These are phyloP conservation scores for Phlebopus sp. DNA, from an alignment of 1,284 basidiomycete species.

Conservation along the genomic window DNA sequence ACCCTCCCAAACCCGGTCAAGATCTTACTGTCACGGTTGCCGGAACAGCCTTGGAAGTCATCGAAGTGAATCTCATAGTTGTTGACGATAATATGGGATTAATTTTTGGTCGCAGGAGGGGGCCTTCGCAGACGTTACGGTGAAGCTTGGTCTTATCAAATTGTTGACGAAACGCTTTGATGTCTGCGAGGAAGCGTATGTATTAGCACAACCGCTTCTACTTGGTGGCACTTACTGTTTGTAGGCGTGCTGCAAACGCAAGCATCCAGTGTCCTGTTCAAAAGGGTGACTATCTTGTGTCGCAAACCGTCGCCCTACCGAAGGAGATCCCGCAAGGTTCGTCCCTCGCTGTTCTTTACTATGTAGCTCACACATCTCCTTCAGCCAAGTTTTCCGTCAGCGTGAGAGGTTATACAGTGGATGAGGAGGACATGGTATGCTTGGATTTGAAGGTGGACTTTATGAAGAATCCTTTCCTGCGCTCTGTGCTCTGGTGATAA, in stretches of 20 bases:
- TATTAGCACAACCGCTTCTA: constrained; percentile 20
- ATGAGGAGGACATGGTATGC: constrained; percentile 81
- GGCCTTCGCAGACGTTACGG: constrained; percentile 83
- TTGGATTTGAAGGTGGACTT: constrained; percentile 79
- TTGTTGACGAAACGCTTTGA: constrained; percentile 80
- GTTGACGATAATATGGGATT: constrained; percentile 2
- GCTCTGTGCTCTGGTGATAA: constrained; percentile 22
- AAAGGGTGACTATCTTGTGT: constrained; percentile 64
- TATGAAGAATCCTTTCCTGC: constrained; percentile 44
- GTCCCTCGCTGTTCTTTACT: constrained; percentile 20
- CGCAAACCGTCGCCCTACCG: constrained; percentile 80
- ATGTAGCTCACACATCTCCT: constrained; percentile 9
- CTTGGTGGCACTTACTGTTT: constrained; percentile 10
- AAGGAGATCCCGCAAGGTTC: constrained; percentile 86
- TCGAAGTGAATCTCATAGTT: constrained; percentile 54
- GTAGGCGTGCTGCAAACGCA: constrained; percentile 64
- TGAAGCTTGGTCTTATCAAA: constrained; percentile 89
- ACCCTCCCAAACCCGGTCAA: constrained; percentile 81
- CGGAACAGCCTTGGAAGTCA: constrained; percentile 53
- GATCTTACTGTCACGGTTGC: constrained; percentile 79
- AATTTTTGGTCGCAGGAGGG: constrained; percentile 64
- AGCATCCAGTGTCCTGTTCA: constrained; percentile 79
- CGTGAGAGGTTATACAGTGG: constrained; percentile 71
- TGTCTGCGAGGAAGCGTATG: constrained; percentile 90
- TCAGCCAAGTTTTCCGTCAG: constrained; percentile 84